A percentile compares a stretch with the other conserved stretches of the same genome.
phyloP scores from a whole-genome alignment of 2,329 filamentous ascomycete species.

The Monilinia fructigena region DNA sequence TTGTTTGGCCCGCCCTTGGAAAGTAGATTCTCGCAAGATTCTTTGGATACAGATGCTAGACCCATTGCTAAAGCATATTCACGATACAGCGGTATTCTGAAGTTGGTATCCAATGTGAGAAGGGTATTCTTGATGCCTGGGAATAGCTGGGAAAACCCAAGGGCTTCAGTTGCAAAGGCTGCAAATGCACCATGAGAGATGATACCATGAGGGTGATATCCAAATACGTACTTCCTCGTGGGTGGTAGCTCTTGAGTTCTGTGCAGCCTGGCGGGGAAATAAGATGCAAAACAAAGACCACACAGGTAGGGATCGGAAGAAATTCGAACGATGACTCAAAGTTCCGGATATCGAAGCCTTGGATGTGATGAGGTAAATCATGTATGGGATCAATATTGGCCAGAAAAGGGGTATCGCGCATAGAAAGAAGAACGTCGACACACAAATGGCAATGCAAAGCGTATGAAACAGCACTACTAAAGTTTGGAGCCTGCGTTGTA shows the following conservation, averaged over 20 bases:
- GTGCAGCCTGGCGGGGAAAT: constrained; percentile 87
- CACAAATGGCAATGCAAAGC: constrained; percentile 64
- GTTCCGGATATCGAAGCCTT: constrained; percentile 73
- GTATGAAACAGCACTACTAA: constrained; percentile 74
- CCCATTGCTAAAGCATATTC: constrained; percentile 93
- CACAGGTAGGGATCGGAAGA: constrained; percentile 68
- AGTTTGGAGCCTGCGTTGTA: constrained; percentile 72
- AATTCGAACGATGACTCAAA: constrained; percentile 70
- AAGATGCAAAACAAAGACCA: constrained; percentile 92
- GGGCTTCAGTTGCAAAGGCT: constrained; percentile 84
- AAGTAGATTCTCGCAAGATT: constrained; percentile 86
- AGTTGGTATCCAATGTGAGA: constrained; percentile 93
- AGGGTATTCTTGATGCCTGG: constrained; percentile 94
- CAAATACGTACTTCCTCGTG: constrained; percentile 90
- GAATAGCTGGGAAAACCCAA: constrained; percentile 84
- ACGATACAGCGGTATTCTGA: constrained; percentile 87
- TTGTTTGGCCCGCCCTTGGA: constrained; percentile 72
- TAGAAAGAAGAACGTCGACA: constrained; percentile 84
- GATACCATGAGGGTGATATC: constrained; percentile 96
- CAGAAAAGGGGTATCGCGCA: constrained; percentile 90
- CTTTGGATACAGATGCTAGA: constrained; percentile 82
- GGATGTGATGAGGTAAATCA: constrained; percentile 80
- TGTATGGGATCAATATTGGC: constrained; percentile 74
- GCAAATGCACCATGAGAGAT: constrained; percentile 95
- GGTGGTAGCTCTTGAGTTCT: constrained; percentile 77